Percentiles rank a stretch among this genome's conserved stretches.
Evolutionary conservation across 371 early-diverging fungal species (phyloP).

Genomic region (Syncephalastrum racemosum): DNA sequence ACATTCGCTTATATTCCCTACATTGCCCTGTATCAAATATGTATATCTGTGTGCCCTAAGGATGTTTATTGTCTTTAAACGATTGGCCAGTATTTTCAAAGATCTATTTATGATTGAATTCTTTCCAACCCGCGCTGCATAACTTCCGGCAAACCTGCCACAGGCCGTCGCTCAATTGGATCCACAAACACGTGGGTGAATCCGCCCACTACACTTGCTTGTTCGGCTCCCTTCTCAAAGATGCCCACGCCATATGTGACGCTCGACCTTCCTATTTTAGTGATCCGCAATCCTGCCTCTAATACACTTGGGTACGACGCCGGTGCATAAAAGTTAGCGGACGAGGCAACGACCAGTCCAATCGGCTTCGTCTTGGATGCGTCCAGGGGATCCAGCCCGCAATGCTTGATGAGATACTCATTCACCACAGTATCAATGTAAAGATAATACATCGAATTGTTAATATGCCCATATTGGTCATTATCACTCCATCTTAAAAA

Average conservation of each 20-base stretch:
- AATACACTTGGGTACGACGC: slow-evolving; percentile 56
- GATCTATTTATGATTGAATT: not conserved
- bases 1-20: not conserved
- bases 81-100: too few relatives aligned
- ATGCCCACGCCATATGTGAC: slow-evolving; percentile 64
- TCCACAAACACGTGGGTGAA: slow-evolving; percentile 53
- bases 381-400: slow-evolving; percentile 43
- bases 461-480: slow-evolving; percentile 66
- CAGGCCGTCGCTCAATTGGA: slow-evolving; percentile 31
- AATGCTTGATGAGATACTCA: slow-evolving; percentile 51
- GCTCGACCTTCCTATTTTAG: slow-evolving; percentile 55
- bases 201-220: slow-evolving; percentile 45
- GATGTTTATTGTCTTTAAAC: not conserved
- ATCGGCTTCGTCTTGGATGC: slow-evolving; percentile 38
- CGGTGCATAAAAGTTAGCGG: slow-evolving; percentile 48
- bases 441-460: slow-evolving; percentile 60
- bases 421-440: slow-evolving; percentile 65
- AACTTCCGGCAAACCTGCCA: slow-evolving; percentile 24
- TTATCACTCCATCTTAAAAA: slow-evolving; percentile 55
- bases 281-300: slow-evolving; percentile 54
- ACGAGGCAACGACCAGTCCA: slow-evolving; percentile 57
- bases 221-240: slow-evolving; percentile 41
- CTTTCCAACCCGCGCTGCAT: slow-evolving; percentile 22
- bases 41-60: slow-evolving; percentile 1
- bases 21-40: not conserved